Evolutionary conservation across 164 flowering plant genomes (phyloP).

Genomic region (Nymphaea colorata): DNA sequence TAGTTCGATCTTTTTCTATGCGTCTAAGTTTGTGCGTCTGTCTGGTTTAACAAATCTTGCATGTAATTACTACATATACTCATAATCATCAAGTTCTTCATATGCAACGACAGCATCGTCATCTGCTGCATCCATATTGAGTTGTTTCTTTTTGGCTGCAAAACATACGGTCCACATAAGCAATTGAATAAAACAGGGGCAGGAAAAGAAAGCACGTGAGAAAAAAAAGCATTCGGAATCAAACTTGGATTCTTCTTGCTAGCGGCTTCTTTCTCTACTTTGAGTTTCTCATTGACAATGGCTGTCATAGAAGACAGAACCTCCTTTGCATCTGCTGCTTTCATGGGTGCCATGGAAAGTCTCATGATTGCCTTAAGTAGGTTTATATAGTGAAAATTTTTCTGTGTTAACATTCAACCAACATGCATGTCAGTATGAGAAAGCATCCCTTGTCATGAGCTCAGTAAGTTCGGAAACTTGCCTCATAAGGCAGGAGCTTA

Average conservation of each 20-base stretch:
- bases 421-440: neutral
- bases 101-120: slow-evolving; percentile 41
- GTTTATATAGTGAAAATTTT: slow-evolving; percentile 80
- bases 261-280: slow-evolving; percentile 90
- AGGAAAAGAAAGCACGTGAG: neutral
- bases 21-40: no score
- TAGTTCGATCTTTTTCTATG: neutral
- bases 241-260: slow-evolving; percentile 87
- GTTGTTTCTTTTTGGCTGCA: slow-evolving; percentile 70
- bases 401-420: slow-evolving; percentile 28
- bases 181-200: neutral
- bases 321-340: slow-evolving; percentile 96
- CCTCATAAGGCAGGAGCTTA: slow-evolving; percentile 78
- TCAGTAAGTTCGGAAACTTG: slow-evolving; percentile 7
- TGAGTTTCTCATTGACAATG: slow-evolving; percentile 88
- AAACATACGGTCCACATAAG: neutral
- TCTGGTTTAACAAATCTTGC: neutral
- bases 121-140: slow-evolving; percentile 61
- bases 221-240: neutral
- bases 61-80: slow-evolving; percentile 43
- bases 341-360: slow-evolving; percentile 55
- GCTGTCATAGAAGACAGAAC: slow-evolving; percentile 79
- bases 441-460: neutral
- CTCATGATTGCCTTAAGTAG: slow-evolving; percentile 86
- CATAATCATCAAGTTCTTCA: slow-evolving; percentile 63